phyloP scores from a whole-genome alignment of 2,329 filamentous ascomycete genomes.

The Fusarium oxysporum region DNA sequence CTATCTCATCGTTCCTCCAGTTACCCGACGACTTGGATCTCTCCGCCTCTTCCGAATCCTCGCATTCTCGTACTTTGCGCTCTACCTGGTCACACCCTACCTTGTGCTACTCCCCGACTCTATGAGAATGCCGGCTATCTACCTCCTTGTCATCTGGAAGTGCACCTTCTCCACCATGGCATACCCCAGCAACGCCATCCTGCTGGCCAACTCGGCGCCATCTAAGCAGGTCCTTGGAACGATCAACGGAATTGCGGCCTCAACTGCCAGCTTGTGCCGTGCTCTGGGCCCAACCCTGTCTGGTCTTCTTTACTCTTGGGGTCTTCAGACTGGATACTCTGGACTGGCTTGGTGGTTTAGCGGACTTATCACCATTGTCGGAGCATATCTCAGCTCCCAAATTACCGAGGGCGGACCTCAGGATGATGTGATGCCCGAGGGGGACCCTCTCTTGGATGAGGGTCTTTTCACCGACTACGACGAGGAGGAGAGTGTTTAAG shows the following conservation, averaged over 20 bases:
- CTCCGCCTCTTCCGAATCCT: constrained; percentile 85
- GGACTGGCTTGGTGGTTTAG: constrained; percentile 95
- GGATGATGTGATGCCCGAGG: constrained; percentile 56
- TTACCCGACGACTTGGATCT: constrained; percentile 80
- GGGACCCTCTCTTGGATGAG: constrained; percentile 52
- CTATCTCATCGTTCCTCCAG: constrained; percentile 82
- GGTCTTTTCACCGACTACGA: constrained; percentile 48
- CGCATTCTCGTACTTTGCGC: constrained; percentile 83
- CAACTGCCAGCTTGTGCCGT: constrained; percentile 87
- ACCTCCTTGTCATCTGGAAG: constrained; percentile 85
- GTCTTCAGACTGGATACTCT: constrained; percentile 83
- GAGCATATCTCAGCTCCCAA: constrained; percentile 79
- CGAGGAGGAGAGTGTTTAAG: constrained; percentile 49
- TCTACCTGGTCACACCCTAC: constrained; percentile 91
- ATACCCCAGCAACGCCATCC: constrained; percentile 89
- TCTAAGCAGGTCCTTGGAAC: constrained; percentile 87
- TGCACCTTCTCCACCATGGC: constrained; percentile 92
- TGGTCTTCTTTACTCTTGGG: constrained; percentile 84
- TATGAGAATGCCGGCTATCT: constrained; percentile 80
- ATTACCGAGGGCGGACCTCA: constrained; percentile 73
- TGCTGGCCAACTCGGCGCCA: constrained; percentile 88
- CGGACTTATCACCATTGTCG: constrained; percentile 78
- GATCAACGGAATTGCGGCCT: constrained; percentile 92
- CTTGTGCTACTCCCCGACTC: constrained; percentile 82
- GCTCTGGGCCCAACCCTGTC: constrained; percentile 91